Conservation (phyloP, 164 flowering plant species). For the Sextonia rubra region DNA sequence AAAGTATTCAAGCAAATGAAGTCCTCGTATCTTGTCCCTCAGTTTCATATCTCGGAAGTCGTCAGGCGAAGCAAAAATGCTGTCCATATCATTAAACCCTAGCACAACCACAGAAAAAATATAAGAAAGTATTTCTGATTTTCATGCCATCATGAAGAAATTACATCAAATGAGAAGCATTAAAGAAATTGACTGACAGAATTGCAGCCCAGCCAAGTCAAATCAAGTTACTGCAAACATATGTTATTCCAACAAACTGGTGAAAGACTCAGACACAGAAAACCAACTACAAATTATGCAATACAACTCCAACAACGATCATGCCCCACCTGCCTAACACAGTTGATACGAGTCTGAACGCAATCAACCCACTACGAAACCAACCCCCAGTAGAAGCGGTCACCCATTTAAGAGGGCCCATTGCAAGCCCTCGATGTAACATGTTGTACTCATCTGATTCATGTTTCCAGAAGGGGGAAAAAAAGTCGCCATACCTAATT, state of each 20-base stretch:
- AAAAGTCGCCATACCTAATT: too few relatives aligned
- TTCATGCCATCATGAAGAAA: not conserved
- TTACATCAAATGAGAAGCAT: not conserved
- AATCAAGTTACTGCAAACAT: not conserved
- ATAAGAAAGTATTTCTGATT: slow-evolving; percentile 1
- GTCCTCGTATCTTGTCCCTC: slow-evolving; percentile 66
- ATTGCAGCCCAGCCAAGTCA: not conserved
- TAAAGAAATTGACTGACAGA: too few relatives aligned
- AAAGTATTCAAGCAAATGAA: slow-evolving; percentile 82
- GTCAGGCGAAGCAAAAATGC: slow-evolving; percentile 82
- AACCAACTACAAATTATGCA: too few relatives aligned
- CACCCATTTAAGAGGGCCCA: too few relatives aligned
- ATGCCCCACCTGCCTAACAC: too few relatives aligned
- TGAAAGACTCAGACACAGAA: not conserved
- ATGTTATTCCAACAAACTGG: not conserved
- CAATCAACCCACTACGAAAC: too few relatives aligned
- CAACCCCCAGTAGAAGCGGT: too few relatives aligned
- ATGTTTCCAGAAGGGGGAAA: too few relatives aligned
- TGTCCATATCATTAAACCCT: slow-evolving; percentile 91
- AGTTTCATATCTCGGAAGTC: slow-evolving; percentile 55
- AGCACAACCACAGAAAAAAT: not conserved
- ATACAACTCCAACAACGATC: too few relatives aligned
- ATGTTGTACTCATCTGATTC: too few relatives aligned
- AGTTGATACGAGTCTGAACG: too few relatives aligned
- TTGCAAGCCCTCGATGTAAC: too few relatives aligned